Evolutionary conservation across 1,284 basidiomycete species (phyloP), one percentile per base, ranked within the genome.

Genomic region (Ceratobasidium papillatum): DNA sequence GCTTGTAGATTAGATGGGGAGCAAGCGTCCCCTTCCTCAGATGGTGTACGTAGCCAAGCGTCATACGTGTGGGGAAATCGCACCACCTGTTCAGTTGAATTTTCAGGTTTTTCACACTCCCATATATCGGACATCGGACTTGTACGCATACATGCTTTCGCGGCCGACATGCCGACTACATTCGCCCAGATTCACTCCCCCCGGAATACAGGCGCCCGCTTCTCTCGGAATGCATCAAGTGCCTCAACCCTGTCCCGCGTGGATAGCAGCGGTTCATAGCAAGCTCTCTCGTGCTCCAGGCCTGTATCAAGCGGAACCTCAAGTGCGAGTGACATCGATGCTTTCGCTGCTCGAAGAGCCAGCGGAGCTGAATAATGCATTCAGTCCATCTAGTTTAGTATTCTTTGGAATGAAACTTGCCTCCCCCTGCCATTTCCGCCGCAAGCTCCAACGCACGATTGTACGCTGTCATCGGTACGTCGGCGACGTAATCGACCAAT

Each of bases 311-410:
- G 83, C 14, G 94, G 86, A 30, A 95, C 84, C 78, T 94, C 90
- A 9, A 88, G 86, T 19, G 95, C 94, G 38, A 90, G 86, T 58
- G 94, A 93, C 75, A 98, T 92, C 2, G 94, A 94, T 77, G 90
- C 86, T 80, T 98, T 98, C 7, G 96, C 95, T 0, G 95, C 95
- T 27, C 91, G 87, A n/a, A 98, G 85, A 0, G 96, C 95, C 43
- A 98, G 83, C 11, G 95, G 96, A 41, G 95, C 95, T 96, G 77
- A 54, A 45, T 41, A 19, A 27, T 14, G 3, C 36, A 43, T 69
- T 66, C 45, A 66, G 32, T 36, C 41, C 43, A 19, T 43, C 25
- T 11, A 58, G 12, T 34, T 25, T 19, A 58, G 49, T 43, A 25
- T 17, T 64, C 34, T n/a, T 43, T 8, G 32, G 47, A 47, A 47